Evolutionary conservation across 2,329 filamentous ascomycete genomes (phyloP).

Genomic region (Diaporthe ilicicola): DNA sequence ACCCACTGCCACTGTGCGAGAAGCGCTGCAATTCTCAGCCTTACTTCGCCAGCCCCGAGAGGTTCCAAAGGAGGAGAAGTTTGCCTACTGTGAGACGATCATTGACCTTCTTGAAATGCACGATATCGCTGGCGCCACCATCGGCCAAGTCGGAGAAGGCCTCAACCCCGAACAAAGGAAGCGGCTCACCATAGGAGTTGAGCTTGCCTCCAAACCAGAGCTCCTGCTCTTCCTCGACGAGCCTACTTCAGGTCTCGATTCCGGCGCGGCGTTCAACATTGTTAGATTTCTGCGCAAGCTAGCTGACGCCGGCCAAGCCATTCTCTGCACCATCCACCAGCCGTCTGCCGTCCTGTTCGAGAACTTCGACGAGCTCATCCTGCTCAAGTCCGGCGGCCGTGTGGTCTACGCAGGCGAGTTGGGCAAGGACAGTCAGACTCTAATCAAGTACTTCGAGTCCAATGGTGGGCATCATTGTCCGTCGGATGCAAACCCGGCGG

Average conservation of each 20-base stretch:
- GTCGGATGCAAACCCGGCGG: conserved; percentile 67
- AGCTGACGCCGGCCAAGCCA: conserved; percentile 52
- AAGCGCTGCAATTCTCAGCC: conserved; percentile 73
- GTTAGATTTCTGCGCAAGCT: conserved; percentile 74
- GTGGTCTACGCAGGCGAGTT: conserved; percentile 67
- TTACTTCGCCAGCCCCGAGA: conserved; percentile 70
- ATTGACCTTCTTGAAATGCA: conserved; percentile 75
- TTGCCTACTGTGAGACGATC: conserved; percentile 73
- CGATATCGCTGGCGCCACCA: conserved; percentile 74
- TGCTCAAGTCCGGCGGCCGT: conserved; percentile 61
- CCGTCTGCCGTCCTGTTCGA: conserved; percentile 52
- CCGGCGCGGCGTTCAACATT: conserved; percentile 78
- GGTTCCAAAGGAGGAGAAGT: conserved; percentile 66
- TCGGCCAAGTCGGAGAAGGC: conserved; percentile 74
- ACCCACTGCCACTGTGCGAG: conserved; percentile 71
- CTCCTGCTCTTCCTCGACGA: conserved; percentile 79
- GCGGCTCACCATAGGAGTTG: conserved; percentile 77
- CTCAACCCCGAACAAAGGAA: conserved; percentile 56
- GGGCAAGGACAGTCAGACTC: conserved; percentile 55
- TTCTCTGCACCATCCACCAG: conserved; percentile 56
- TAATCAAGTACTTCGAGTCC: conserved; percentile 65
- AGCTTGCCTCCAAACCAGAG: conserved; percentile 76
- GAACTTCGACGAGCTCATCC: conserved; percentile 60
- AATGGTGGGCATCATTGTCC: conserved; percentile 60
- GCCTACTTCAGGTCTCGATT: conserved; percentile 78